These are phyloP conservation scores for Phytophthora multivora DNA, from an alignment of 352 stramenopile species.

Conservation along the genomic window DNA sequence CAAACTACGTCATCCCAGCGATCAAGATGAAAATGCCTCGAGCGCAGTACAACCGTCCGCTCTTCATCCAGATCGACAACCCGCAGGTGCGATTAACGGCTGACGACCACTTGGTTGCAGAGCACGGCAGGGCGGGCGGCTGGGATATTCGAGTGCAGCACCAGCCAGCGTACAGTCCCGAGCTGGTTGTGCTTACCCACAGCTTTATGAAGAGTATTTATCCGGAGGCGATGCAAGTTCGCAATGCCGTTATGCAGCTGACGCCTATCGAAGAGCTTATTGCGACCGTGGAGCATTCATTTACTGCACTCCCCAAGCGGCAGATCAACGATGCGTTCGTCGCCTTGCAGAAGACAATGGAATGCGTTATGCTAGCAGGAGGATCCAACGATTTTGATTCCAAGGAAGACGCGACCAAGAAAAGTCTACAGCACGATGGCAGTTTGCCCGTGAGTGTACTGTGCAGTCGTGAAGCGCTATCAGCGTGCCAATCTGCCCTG, in stretches of 20 bases:
- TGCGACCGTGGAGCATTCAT: constrained; percentile 28
- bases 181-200: constrained; percentile 44
- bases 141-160: constrained; percentile 49
- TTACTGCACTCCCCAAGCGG: constrained; percentile 22
- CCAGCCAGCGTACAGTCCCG: constrained; percentile 43
- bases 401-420: constrained; percentile 33
- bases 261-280: constrained; percentile 31
- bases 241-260: constrained; percentile 3
- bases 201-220: constrained; percentile 38
- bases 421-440: constrained; percentile 38
- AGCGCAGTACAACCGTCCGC: constrained; percentile 11
- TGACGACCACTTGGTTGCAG: constrained; percentile 37
- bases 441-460: constrained; percentile 46
- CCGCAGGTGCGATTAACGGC: constrained; percentile 42
- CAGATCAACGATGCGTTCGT: constrained; percentile 36
- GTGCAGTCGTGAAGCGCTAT: constrained; percentile 33
- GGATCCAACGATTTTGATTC: constrained; percentile 43
- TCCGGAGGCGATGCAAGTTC: constrained; percentile 18
- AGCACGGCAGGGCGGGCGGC: constrained; percentile 30
- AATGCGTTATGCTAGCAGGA: constrained; percentile 38
- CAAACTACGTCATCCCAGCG: constrained; percentile 36
- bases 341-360: constrained; percentile 46
- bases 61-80: constrained; percentile 47
- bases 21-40: constrained; percentile 44
- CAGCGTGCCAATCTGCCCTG: constrained; percentile 28